phyloP scores from a whole-genome alignment of 1,139 yeast species.

The Debaryomyces sp. region DNA sequence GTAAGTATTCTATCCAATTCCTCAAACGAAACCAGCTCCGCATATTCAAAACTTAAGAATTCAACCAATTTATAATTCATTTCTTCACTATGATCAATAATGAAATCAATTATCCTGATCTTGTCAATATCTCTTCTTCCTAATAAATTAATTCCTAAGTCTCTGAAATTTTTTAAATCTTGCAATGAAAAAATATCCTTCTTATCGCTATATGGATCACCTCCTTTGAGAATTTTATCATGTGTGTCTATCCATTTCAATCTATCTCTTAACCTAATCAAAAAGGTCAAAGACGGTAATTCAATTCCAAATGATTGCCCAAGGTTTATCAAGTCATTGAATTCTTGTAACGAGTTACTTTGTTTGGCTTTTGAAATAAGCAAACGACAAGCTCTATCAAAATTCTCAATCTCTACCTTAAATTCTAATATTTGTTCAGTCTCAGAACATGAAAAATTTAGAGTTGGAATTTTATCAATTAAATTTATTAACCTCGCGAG shows the following conservation, averaged over 20 bases:
- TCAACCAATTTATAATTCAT: constrained; percentile 30
- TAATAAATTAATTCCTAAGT: constrained; percentile 42
- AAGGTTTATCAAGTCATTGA: constrained; percentile 48
- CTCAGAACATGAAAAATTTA: constrained; percentile 60
- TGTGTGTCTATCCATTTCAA: constrained; percentile 51
- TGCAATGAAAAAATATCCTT: constrained; percentile 41
- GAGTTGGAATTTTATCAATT: constrained; percentile 47
- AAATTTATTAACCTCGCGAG: constrained; percentile 32
- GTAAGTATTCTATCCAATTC: constrained; percentile 26
- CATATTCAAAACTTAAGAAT: constrained; percentile 27
- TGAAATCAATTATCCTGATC: constrained; percentile 25
- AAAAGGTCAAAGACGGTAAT: constrained; percentile 51
- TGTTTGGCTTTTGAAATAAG: constrained; percentile 31
- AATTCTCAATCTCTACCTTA: constrained; percentile 55
- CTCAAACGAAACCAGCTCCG: constrained; percentile 27
- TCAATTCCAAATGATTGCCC: constrained; percentile 65
- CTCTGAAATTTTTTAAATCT: constrained; percentile 38
- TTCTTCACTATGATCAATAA: constrained; percentile 32
- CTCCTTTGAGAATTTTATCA: constrained; percentile 38
- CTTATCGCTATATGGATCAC: constrained; percentile 43
- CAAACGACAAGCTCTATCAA: constrained; percentile 50
- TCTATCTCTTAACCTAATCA: constrained; percentile 52
- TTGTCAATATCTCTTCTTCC: constrained; percentile 29
- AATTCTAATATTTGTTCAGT: constrained; percentile 61
- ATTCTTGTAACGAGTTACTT: constrained; percentile 35